Conservation (phyloP, 176 grass and related monocot genomes). For the Calamus simplicifolius region DNA sequence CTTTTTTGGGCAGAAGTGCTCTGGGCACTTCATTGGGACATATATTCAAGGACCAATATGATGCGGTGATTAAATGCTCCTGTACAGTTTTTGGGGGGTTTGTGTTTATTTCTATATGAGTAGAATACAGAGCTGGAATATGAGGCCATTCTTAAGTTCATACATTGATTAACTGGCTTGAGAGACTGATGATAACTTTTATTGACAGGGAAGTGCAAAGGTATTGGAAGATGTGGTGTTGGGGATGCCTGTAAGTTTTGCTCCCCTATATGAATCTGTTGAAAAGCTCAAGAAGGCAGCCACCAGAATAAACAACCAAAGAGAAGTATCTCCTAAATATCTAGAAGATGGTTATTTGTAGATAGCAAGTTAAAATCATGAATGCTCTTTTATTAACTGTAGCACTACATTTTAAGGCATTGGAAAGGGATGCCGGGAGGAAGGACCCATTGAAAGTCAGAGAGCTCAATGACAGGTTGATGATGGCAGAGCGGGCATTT, state of each 20-base stretch:
- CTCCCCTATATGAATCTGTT: slow-evolving; percentile 64
- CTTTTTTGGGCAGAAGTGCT: too few species aligned
- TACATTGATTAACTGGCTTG: too few species aligned
- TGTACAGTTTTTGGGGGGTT: too few species aligned
- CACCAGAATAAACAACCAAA: slow-evolving; percentile 44
- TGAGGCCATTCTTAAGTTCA: too few species aligned
- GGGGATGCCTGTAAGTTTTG: slow-evolving; percentile 42
- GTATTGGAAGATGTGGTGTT: slow-evolving; percentile 29
- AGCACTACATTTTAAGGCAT: slow-evolving; percentile 23
- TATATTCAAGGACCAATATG: too few species aligned
- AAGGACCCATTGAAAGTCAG: slow-evolving; percentile 57
- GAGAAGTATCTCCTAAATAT: slow-evolving; percentile 35
- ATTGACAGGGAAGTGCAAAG: slow-evolving; percentile 30
- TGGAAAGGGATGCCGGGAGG: slow-evolving; percentile 35
- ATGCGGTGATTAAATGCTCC: too few species aligned
- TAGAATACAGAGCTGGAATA: too few species aligned
- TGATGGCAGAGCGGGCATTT: slow-evolving; percentile 76
- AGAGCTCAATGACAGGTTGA: slow-evolving; percentile 61
- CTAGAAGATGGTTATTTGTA: neutral
- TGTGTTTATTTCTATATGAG: too few species aligned
- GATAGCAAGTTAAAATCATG: too few species aligned
- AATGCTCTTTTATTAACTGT: neutral
- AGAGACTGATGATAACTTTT: too few species aligned
- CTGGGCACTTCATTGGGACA: too few species aligned
- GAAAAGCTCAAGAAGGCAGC: slow-evolving; percentile 35